Evolutionary conservation across 352 stramenopile genomes (phyloP).

Genomic region (Peronosclerospora sorghi): DNA sequence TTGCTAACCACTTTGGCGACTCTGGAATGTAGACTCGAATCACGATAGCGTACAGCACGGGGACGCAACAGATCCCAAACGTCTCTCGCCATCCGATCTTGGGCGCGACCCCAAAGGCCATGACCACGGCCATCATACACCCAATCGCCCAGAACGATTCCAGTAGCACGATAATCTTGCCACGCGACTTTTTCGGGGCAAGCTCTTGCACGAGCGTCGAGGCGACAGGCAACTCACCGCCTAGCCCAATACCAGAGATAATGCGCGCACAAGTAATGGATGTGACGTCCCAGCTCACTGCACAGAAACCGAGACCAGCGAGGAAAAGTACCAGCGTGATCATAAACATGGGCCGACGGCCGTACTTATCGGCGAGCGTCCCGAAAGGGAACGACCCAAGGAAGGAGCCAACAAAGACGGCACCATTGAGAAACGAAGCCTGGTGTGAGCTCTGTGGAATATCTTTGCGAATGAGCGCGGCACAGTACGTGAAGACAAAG

Average conservation of each 20-base stretch:
- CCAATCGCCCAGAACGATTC: constrained; percentile 58
- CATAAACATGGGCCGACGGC: constrained; percentile 56
- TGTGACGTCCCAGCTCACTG: constrained; percentile 38
- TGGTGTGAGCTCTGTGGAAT: constrained; percentile 29
- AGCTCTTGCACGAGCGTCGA: constrained; percentile 60
- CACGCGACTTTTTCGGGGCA: constrained; percentile 38
- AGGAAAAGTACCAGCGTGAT: constrained; percentile 54
- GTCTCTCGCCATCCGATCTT: constrained; percentile 48
- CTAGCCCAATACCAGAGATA: constrained; percentile 50
- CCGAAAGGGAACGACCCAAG: constrained; percentile 51
- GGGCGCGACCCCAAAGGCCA: constrained; percentile 38
- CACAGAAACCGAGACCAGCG: constrained; percentile 35
- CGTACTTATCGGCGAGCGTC: constrained; percentile 49
- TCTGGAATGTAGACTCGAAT: constrained; percentile 46
- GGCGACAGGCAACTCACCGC: constrained; percentile 43
- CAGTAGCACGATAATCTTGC: constrained; percentile 54
- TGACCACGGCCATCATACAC: constrained; percentile 39
- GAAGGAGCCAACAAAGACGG: constrained; percentile 54
- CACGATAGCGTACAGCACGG: constrained; percentile 36
- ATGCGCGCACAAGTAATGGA: constrained; percentile 44
- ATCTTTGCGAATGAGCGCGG: constrained; percentile 27
- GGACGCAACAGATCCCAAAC: constrained; percentile 42
- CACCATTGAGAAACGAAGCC: constrained; percentile 32
- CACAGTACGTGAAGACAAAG: constrained; percentile 56
- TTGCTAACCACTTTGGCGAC: constrained; percentile 65